Conservation (phyloP, 495 filamentous ascomycete genomes). For the Talaromyces liani region DNA sequence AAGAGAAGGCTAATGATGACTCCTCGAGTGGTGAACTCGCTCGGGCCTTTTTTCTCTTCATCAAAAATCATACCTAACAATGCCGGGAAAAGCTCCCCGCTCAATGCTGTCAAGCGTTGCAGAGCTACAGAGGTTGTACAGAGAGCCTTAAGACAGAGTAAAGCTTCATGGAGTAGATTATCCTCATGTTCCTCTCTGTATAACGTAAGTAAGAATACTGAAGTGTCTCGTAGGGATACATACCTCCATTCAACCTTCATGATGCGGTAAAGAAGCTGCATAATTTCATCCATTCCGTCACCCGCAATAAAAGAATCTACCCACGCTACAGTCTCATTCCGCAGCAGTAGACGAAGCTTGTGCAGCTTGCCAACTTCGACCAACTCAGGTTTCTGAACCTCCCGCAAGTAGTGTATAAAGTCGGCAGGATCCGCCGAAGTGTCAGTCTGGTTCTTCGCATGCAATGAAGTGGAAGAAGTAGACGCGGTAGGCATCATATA, state of each 20-base stretch:
- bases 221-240: constrained; percentile 21
- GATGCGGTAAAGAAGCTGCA: constrained; percentile 76
- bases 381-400: constrained; percentile 67
- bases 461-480: constrained; percentile 32
- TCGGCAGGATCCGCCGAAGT: constrained; percentile 59
- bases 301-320: constrained; percentile 82
- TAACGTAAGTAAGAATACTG: constrained; percentile 12
- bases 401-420: constrained; percentile 72
- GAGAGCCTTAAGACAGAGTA: constrained; percentile 90
- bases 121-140: constrained; percentile 85
- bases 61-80: constrained; percentile 87
- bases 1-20: constrained; percentile 83
- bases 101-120: constrained; percentile 70
- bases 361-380: constrained; percentile 92
- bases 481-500: constrained; percentile 39
- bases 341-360: constrained; percentile 81
- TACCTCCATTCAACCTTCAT: constrained; percentile 96
- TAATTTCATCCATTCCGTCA: constrained; percentile 89
- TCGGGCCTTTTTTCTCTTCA: constrained; percentile 92
- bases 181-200: constrained; percentile 93
- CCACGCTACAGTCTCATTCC: constrained; percentile 94
- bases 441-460: constrained; percentile 32
- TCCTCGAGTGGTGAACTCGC: constrained; percentile 85
- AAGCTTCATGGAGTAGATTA: constrained; percentile 78
- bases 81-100: constrained; percentile 75